phyloP scores from a whole-genome alignment of 176 grass and related monocot genomes.

The Cocos nucifera region DNA sequence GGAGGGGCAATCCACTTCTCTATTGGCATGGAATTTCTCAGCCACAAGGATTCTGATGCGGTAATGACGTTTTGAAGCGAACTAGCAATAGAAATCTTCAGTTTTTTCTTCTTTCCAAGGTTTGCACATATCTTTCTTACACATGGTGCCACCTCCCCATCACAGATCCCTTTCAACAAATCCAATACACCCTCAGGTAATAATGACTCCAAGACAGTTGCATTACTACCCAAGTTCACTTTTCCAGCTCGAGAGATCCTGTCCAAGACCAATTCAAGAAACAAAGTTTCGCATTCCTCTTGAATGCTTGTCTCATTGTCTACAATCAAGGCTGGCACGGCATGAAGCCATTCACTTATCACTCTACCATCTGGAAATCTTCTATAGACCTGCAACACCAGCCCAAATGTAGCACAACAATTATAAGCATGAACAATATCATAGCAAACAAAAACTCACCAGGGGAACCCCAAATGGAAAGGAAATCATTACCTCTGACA shows the following conservation, averaged over 20 bases:
- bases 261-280: conserved; percentile 81
- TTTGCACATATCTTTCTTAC: conserved; percentile 77
- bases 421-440: background rate
- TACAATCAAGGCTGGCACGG: conserved; percentile 66
- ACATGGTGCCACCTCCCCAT: conserved; percentile 65
- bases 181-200: conserved; percentile 56
- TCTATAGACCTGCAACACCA: conserved; percentile 43
- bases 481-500: conserved; percentile 57
- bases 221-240: conserved; percentile 26
- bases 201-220: conserved; percentile 31
- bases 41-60: conserved; percentile 55
- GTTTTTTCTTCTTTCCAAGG: conserved; percentile 91
- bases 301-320: conserved; percentile 89
- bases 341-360: conserved; percentile 75
- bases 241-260: conserved; percentile 58
- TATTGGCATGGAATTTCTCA: conserved; percentile 42
- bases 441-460: background rate
- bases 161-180: conserved; percentile 67
- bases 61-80: conserved; percentile 79
- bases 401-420: background rate
- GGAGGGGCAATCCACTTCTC: conserved; percentile 66
- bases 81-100: conserved; percentile 54
- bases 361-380: conserved; percentile 62
- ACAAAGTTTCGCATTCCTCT: conserved; percentile 90
- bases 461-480: background rate